phyloP scores from a whole-genome alignment of 225 moss, liverwort and hornwort species.

The Bryum argenteum region DNA sequence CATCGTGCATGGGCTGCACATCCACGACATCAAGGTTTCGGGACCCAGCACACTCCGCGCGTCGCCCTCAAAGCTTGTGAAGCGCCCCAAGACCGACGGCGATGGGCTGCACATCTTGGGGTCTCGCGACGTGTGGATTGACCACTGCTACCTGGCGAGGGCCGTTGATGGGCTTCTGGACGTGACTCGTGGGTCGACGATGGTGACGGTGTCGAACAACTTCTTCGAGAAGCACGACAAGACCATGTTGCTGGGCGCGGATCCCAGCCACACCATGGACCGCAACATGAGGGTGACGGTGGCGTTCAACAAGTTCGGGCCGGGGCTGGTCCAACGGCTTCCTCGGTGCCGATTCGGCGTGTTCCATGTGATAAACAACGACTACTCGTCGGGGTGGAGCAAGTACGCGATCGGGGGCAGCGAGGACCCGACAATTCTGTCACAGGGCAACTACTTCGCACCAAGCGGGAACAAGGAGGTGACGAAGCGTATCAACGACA shows the following conservation, averaged over 20 bases:
- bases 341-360: conserved; percentile 55
- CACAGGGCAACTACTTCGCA: conserved; percentile 52
- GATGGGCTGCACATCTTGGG: conserved; percentile 49
- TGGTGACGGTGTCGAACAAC: conserved; percentile 52
- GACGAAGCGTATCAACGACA: conserved; percentile 45
- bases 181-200: conserved; percentile 33
- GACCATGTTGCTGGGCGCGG: conserved; percentile 46
- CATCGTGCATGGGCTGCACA: conserved; percentile 52
- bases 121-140: conserved; percentile 53
- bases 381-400: conserved; percentile 46
- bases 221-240: conserved; percentile 53
- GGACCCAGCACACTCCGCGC: conserved; percentile 31
- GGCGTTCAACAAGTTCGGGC: conserved; percentile 54
- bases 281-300: conserved; percentile 43
- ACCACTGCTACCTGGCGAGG: conserved; percentile 52
- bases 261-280: conserved; percentile 31
- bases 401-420: conserved; percentile 57
- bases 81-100: conserved; percentile 28
- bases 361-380: conserved; percentile 60
- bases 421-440: conserved; percentile 50
- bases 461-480: conserved; percentile 29
- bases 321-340: conserved; percentile 44
- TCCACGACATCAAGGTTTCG: conserved; percentile 44
- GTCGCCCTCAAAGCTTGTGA: conserved; percentile 24
- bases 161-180: conserved; percentile 59